phyloP scores from a whole-genome alignment of 2,329 filamentous ascomycete genomes.

The Fusarium chuoi region DNA sequence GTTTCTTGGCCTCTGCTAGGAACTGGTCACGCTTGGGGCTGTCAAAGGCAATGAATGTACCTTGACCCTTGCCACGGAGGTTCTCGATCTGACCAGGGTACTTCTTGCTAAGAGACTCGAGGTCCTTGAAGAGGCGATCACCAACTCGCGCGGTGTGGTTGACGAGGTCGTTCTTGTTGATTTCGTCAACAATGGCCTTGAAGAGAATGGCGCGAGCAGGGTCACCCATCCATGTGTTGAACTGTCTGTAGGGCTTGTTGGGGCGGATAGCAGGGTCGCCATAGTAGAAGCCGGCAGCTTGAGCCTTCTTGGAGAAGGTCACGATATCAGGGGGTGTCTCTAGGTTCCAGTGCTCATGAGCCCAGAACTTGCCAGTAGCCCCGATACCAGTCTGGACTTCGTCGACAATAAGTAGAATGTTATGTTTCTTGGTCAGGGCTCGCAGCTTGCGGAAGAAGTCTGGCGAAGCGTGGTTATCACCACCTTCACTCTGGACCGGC shows the following conservation, averaged over 20 bases:
- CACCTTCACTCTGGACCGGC: conserved; percentile 92
- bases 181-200: conserved; percentile 85
- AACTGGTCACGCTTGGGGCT: conserved; percentile 83
- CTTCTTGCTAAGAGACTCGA: conserved; percentile 73
- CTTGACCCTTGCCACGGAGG: conserved; percentile 86
- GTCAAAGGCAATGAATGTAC: conserved; percentile 95
- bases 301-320: conserved; percentile 95
- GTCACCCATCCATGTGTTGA: conserved; percentile 98
- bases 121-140: conserved; percentile 77
- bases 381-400: conserved; percentile 95
- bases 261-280: conserved; percentile 81
- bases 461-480: conserved; percentile 92
- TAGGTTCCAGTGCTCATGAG: conserved; percentile 94
- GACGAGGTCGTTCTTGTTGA: conserved; percentile 80
- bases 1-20: conserved; percentile 78
- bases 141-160: conserved; percentile 81
- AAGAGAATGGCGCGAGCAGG: conserved; percentile 86
- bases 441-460: conserved; percentile 88
- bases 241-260: conserved; percentile 94
- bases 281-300: conserved; percentile 93
- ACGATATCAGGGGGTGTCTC: conserved; percentile 87
- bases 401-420: conserved; percentile 88
- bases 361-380: conserved; percentile 95
- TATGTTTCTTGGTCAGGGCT: conserved; percentile 79
- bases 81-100: conserved; percentile 85